Conservation (phyloP, 345 rosid species). For the Citrus maxima region DNA sequence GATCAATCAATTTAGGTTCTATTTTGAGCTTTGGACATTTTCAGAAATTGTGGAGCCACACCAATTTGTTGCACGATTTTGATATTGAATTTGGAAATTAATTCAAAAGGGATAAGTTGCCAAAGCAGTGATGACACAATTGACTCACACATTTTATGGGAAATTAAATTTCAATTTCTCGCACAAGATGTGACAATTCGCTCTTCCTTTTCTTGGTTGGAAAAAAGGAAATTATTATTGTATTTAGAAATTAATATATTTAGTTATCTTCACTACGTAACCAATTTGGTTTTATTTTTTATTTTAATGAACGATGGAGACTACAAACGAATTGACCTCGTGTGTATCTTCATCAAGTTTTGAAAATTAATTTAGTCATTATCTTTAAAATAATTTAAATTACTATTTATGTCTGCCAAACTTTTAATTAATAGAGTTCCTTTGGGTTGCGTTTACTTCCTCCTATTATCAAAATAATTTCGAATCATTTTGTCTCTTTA, state of each 20-base stretch:
- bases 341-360: not conserved
- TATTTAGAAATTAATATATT: no score
- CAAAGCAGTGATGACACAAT: not conserved
- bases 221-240: not conserved
- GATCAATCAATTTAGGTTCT: conserved; percentile 3
- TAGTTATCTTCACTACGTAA: not conserved
- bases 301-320: not conserved
- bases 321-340: not conserved
- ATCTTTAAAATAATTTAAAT: not conserved
- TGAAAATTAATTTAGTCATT: not conserved
- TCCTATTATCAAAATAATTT: no score
- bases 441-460: no score
- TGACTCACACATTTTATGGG: not conserved
- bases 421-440: not conserved
- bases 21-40: conserved; percentile 6
- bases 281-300: not conserved
- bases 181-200: not conserved
- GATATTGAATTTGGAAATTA: not conserved
- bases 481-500: no score
- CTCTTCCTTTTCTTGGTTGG: not conserved
- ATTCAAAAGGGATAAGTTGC: not conserved
- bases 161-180: not conserved
- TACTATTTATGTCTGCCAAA: not conserved
- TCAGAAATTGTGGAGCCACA: not conserved
- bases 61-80: not conserved